Base-by-base conservation (phyloP, 2,329 filamentous ascomycete genomes). In the Cladosporium sp. region DNA sequence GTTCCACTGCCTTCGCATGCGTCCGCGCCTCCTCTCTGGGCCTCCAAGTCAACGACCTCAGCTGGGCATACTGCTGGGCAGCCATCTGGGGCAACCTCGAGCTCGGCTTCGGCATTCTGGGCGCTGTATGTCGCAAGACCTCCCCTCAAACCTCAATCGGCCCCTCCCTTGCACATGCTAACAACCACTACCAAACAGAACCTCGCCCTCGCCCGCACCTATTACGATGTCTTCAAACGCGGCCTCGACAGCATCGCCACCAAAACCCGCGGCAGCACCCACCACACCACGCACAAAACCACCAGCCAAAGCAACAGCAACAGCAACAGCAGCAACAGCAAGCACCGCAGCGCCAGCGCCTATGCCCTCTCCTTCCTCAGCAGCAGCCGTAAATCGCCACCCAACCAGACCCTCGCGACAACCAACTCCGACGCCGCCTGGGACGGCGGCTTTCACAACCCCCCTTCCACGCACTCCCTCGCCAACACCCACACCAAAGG, bases 71-170 rank as follows among this genome's bases (percentile, higher is more conserved):
- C 40, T 54, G 53, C 43, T 60, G 61, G 22, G 60, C 60, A 5
- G 61, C 61, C 7, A 62, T 63, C 24, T 63, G 61, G 61, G 55
- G 58, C 18, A 61, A 59, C 29, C 57, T 58, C 24, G 61, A 63
- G 41, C 50, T 63, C 5, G 56, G 59, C 41, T 56, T 63, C 9
- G 60, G 61, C 11, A 63, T 63, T 19, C 60, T 61, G 29, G 61
- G 59, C 6, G 60, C 61, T 9, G 48, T 51, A 44, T 24, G 48
- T 40, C 12, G 8, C 13, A 12, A 5, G 1, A 6, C 6, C 2
- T 37, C 30, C n/a, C 11, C 7, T 1, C n/a, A 12, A 34, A 2
- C 3, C 2, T 11, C 27, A 24, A 11, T 6, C n/a, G n/a, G n/a
- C 15, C 9, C 18, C 11, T 18, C n/a, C 15, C 7, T 3, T 18